Percentiles rank a stretch among this genome's conserved stretches.
phyloP scores from a whole-genome alignment of 148 eudicot genomes.

The Vaccinium darrowii region DNA sequence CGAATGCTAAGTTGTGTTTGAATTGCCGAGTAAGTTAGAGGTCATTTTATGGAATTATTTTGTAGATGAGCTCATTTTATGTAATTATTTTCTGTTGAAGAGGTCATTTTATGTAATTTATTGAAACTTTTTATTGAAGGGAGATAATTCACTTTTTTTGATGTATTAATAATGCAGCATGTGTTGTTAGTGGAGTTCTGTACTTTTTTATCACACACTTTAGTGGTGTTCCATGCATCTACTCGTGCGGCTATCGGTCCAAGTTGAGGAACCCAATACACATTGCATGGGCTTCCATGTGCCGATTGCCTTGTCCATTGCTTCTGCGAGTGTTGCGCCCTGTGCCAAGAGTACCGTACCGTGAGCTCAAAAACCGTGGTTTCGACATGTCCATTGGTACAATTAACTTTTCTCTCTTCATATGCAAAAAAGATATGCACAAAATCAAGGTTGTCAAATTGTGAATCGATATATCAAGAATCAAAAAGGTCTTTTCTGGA shows the following conservation, averaged over 20 bases:
- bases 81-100: too few species aligned
- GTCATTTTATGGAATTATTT: too few species aligned
- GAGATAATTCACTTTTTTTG: background rate
- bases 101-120: too few species aligned
- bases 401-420: too few species aligned
- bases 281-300: slow-evolving; percentile 32
- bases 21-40: too few species aligned
- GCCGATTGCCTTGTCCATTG: slow-evolving; percentile 39
- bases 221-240: slow-evolving; percentile 8
- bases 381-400: slow-evolving; percentile 27
- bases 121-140: too few species aligned
- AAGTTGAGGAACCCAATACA: slow-evolving; percentile 36
- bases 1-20: too few species aligned
- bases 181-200: slow-evolving; percentile 6
- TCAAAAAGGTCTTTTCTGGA: too few species aligned
- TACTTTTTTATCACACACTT: background rate
- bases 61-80: too few species aligned
- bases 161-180: slow-evolving; percentile 12
- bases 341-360: slow-evolving; percentile 43
- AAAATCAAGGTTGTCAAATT: too few species aligned
- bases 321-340: slow-evolving; percentile 40
- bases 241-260: slow-evolving; percentile 30
- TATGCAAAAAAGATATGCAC: too few species aligned
- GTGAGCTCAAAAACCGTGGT: slow-evolving; percentile 48
- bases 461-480: too few species aligned